Base-by-base conservation (phyloP, 148 eudicot species). In the Spergularia marina region DNA sequence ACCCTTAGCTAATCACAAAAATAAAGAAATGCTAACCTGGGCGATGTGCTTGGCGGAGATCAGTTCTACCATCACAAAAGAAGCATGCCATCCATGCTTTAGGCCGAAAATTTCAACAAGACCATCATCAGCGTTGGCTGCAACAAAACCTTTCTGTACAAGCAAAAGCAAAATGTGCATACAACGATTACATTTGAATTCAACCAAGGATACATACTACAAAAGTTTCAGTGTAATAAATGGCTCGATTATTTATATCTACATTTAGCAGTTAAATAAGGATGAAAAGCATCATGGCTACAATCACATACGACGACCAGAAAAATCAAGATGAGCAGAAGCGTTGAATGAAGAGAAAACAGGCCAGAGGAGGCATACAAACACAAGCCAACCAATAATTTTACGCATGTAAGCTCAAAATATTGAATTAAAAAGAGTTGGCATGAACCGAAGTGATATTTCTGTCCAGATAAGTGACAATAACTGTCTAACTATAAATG, bases 11-110 rank as follows among this genome's bases (percentile, higher is more conserved):
- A 62, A 15, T 51, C 13, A 20, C 41, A 9, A 5, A 44, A 10
- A 15, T 14, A 55, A 34, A 52, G 16, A 20, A 70, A 20, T 64
- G 59, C 81, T 61, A 16, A 94, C 98, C 97, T 95, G 97, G 10
- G 96, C 97, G 13, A 94, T 87, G 84, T 94, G 98, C 84, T 91
- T 90, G 78, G 98, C 98, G 30, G 97, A 84, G 75, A 91, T 90
- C n/a, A 94, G 86, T 84, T 91, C 97, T 23, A 84, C 92, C 95
- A 94, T 85, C 71, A 94, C 98, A 72, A 94, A 88, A 40, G 98
- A 94, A 63, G 98, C 98, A 82, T 94, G 98, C 98, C 98, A 94
- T 71, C 98, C 98, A 58, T 94, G 97, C 83, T 94, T 94, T 1
- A 94, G 81, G 75, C 98, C 98, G 44, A 94, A 94, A 41, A 94